phyloP scores from a whole-genome alignment of 2,329 filamentous ascomycete species.

The Geosmithia flava region DNA sequence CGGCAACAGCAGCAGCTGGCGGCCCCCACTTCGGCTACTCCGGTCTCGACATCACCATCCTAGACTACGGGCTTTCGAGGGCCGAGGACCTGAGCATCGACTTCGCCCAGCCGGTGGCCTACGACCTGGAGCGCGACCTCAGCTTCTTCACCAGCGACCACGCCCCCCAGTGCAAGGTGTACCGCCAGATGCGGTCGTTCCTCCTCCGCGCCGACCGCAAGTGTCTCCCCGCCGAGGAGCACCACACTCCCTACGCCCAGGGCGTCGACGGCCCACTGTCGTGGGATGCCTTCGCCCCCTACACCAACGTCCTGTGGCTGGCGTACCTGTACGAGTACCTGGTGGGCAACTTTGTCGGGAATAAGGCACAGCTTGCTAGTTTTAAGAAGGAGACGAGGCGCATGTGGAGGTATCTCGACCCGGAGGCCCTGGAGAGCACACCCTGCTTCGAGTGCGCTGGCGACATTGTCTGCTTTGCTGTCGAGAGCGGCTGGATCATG shows the following conservation, averaged over 20 bases:
- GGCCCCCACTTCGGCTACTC: slow-evolving; percentile 40
- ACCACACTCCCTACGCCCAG: slow-evolving; percentile 32
- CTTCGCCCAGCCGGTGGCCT: slow-evolving; percentile 30
- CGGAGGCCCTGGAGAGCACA: slow-evolving; percentile 30
- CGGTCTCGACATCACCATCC: slow-evolving; percentile 49
- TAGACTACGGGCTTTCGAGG: slow-evolving; percentile 54
- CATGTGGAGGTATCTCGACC: slow-evolving; percentile 40
- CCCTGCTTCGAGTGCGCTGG: slow-evolving; percentile 42
- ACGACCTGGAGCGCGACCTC: slow-evolving; percentile 48
- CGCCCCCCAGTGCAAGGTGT: slow-evolving; percentile 46
- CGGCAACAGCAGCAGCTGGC: slow-evolving; percentile 8
- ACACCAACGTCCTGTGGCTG: slow-evolving; percentile 55
- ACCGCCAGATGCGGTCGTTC: slow-evolving; percentile 50
- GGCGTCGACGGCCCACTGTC: slow-evolving; percentile 34
- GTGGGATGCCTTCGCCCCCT: slow-evolving; percentile 44
- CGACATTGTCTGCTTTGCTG: slow-evolving; percentile 43
- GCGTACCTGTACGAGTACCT: slow-evolving; percentile 48
- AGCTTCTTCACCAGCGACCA: slow-evolving; percentile 48
- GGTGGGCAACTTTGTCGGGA: slow-evolving; percentile 30
- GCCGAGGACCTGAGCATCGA: slow-evolving; percentile 30
- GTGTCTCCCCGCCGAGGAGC: slow-evolving; percentile 32
- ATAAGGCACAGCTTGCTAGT: slow-evolving; percentile 26
- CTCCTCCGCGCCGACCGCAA: slow-evolving; percentile 36
- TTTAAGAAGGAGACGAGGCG: slow-evolving; percentile 39
- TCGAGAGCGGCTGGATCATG: slow-evolving; percentile 45